Evolutionary conservation across 768 basidiomycete genomes (phyloP).

Genomic region (Chalciporus pseudorubinellus): DNA sequence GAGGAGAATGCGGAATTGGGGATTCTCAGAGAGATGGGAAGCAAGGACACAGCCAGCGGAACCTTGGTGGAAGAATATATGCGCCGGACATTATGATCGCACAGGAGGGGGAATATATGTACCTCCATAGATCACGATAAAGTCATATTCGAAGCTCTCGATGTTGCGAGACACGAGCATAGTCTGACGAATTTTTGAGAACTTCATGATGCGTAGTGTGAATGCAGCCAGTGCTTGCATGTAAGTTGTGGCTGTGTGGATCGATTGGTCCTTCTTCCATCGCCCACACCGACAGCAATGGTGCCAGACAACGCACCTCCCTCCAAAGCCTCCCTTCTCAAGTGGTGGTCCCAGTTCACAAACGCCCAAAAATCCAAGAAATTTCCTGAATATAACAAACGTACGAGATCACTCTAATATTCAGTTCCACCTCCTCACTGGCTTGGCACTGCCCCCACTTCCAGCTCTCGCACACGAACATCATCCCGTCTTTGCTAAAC

Average conservation of each 20-base stretch:
- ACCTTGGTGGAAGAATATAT: conserved; percentile 21
- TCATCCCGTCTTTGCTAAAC: conserved; percentile 77
- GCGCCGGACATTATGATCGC: not conserved
- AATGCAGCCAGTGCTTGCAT: no score
- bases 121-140: conserved; percentile 59
- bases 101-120: not conserved
- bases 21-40: conserved; percentile 40
- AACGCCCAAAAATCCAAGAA: conserved; percentile 63
- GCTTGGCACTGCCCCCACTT: not conserved
- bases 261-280: not conserved
- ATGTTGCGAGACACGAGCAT: conserved; percentile 5
- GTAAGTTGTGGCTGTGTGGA: conserved; percentile 24
- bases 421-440: conserved; percentile 5
- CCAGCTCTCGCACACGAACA: conserved; percentile 32
- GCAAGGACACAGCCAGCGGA: conserved; percentile 47
- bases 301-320: conserved; percentile 37
- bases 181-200: conserved; percentile 15
- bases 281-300: conserved; percentile 11
- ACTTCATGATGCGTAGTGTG: no score
- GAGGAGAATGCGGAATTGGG: conserved; percentile 36
- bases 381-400: conserved; percentile 43
- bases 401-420: conserved; percentile 33
- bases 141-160: conserved; percentile 39
- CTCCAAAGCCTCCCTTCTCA: conserved; percentile 60
- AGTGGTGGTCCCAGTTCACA: conserved; percentile 82